Base-by-base conservation (phyloP, 2,329 filamentous ascomycete species). In the Emergomyces pasteurianus region DNA sequence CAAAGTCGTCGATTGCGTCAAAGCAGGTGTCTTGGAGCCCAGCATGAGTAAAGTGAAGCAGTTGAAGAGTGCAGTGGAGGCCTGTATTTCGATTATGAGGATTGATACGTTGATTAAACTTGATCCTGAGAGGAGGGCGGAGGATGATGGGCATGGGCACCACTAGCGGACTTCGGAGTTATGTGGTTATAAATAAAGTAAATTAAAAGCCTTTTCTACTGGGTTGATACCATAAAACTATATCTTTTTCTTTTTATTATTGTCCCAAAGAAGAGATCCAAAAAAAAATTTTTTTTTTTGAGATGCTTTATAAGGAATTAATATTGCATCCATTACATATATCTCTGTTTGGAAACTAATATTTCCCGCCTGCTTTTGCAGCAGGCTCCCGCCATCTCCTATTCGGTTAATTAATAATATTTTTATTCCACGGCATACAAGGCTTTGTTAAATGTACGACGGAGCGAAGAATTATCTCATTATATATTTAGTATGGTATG, bases 71-170 rank as follows among this genome's bases (percentile, higher is more conserved):
- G 94, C 94, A 34, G 94, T 99, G 57, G 94, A 99, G 79, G 94
- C 94, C 60, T 97, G 94, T 77, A 95, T 99, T 76, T 89, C 91
- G 72, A 97, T 99, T 74, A 97, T 99, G 94, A 85, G 94, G 71
- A 99, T 99, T 73, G 94, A 99, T 80, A 97, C 94, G 66, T 82
- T 99, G 77, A 97, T 99, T 79, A 95, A 95, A 81, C 80, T 99
- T 75, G 94, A 99, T 81, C 92, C 92, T 21, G 91, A 96, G 80
- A 83, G 87, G 80, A 82, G 83, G 72, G 80, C 79, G 47, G 83
- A 86, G 71, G 83, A 95, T 77, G 89, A 94, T 70, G 91, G 90
- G 61, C 90, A 95, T 77, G 90, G 87, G 60, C 90, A 95, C 79
- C 94, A 83, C 14, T 58, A 68, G 61, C 69, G 66, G 72, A 73